Conservation (phyloP, 2,329 filamentous ascomycete genomes). For the Trichoderma breve region DNA sequence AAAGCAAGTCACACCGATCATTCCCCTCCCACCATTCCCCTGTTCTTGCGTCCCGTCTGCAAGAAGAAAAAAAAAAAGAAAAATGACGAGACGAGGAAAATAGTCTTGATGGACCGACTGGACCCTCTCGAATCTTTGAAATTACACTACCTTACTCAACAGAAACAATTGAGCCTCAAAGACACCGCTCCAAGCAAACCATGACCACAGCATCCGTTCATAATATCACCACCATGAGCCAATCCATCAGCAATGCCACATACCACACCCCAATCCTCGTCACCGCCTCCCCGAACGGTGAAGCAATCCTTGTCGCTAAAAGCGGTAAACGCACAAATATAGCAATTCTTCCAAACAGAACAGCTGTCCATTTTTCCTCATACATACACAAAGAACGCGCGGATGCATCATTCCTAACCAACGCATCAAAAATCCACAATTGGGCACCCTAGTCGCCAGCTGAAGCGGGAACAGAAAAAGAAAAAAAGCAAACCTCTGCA, state of each 20-base stretch:
- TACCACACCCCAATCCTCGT: background rate
- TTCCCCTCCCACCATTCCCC: background rate
- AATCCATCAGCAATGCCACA: background rate
- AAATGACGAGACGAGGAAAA: background rate
- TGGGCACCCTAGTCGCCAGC: background rate
- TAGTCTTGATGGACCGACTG: background rate
- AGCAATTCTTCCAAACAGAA: background rate
- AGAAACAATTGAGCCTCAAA: background rate
- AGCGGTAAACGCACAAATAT: slow-evolving; percentile 10
- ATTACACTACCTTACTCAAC: background rate
- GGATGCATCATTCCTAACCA: slow-evolving; percentile 3
- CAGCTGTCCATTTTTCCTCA: background rate
- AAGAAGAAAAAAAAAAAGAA: background rate
- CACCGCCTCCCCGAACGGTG: background rate
- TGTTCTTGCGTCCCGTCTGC: background rate
- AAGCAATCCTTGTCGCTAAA: slow-evolving; percentile 14
- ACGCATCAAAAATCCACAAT: background rate
- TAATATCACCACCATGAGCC: background rate
- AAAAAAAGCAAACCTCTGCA: background rate
- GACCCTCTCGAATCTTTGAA: background rate
- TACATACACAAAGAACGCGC: background rate
- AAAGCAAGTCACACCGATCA: slow-evolving; percentile 16
- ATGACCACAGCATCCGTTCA: background rate
- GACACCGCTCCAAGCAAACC: background rate
- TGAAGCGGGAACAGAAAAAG: background rate